Evolutionary conservation across 2,329 filamentous ascomycete species (phyloP), one percentile per base, ranked within the genome.

Genomic region (Verticillium klebahnii): DNA sequence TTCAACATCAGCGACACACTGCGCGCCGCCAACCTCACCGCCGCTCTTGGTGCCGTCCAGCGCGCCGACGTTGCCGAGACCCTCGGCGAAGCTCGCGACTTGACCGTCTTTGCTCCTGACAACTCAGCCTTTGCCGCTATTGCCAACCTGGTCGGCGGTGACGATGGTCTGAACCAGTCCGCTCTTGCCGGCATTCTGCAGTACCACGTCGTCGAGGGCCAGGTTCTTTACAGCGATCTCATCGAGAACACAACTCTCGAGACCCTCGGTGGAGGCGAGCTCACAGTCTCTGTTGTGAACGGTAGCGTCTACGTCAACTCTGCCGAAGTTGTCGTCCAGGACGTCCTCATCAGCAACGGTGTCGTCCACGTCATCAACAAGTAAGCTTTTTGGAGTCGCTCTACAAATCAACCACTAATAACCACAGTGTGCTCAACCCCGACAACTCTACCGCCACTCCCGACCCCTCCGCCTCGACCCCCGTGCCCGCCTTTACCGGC

Each of bases 91-190:
- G 69, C 74, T 9, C 67, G 69, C 32, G 78, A 86, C 68, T 66
- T 90, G 45, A 90, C 88, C 61, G 78, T 90, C 64, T 90, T 91
- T 65, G 86, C 83, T 0, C 88, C 88, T 1, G 80, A 76, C 69
- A 86, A 89, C 70, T 75, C 75, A 2, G 86, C 86, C 14, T 86
- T 90, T 75, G 76, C 81, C 37, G 72, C 76, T 31, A 83, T 89
- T 54, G 85, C 82, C 61, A 84, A 79, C 58, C 75, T 80, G 31
- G 69, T 86, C 12, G 70, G 73, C 32, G 78, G 79, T 62, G 69
- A 86, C 11, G 70, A 73, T 32, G 78, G 79, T 62, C 71, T 88
- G 34, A 78, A 77, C 29, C 69, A 73, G 0, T 71, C 78, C 5
- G 72, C 84, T 15, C 76, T 89, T 1, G 71, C 77, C 2, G 72